Evolutionary conservation across 306 rosid genomes (phyloP).

Genomic region (Vigna angularis): DNA sequence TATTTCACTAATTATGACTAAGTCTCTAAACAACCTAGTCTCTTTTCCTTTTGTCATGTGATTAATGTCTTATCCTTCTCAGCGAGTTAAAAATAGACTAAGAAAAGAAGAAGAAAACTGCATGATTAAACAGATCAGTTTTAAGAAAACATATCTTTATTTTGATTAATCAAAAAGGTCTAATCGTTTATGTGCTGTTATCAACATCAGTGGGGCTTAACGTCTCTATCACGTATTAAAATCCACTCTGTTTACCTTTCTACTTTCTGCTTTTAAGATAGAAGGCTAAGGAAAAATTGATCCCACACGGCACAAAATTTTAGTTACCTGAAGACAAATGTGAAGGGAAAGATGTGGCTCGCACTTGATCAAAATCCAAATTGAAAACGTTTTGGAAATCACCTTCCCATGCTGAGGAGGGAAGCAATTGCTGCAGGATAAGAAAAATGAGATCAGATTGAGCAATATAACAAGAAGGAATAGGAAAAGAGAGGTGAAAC

Average conservation of each 20-base stretch:
- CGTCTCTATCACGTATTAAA: conserved; percentile 46
- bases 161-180: conserved; percentile 26
- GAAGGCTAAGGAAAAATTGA: conserved; percentile 40
- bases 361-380: conserved; percentile 63
- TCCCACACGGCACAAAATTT: conserved; percentile 26
- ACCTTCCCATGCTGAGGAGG: conserved; percentile 65
- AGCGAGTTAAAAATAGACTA: not conserved
- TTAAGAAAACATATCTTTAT: not conserved
- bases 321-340: conserved; percentile 63
- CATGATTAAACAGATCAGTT: conserved; percentile 36
- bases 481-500: conserved; percentile 19
- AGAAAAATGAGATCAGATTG: not conserved
- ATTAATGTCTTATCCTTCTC: conserved; percentile 11
- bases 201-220: conserved; percentile 43
- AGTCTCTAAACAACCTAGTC: not conserved
- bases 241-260: conserved; percentile 43
- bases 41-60: not conserved
- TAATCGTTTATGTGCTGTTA: conserved; percentile 35
- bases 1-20: conserved; percentile 7
- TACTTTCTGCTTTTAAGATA: conserved; percentile 41
- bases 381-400: conserved; percentile 60
- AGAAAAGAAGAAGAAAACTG: conserved; percentile 16
- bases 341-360: conserved; percentile 52
- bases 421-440: conserved; percentile 58
- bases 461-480: not conserved